A percentile compares a stretch with the other conserved stretches of the same genome.
phyloP scores from a whole-genome alignment of 306 rosid genomes.

The Cyclanthera cordifolia region DNA sequence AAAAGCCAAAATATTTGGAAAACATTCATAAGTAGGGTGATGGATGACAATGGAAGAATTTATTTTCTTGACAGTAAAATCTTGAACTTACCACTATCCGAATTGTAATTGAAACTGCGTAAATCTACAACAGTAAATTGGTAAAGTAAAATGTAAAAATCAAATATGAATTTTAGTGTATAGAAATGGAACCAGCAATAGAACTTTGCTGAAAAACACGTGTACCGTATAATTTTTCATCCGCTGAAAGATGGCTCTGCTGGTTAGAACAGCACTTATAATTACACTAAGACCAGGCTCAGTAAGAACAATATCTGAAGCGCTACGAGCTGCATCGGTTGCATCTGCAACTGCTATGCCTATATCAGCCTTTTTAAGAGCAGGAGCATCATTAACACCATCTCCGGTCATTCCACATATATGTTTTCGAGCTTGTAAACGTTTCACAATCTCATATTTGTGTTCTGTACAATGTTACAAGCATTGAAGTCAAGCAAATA shows the following conservation, averaged over 20 bases:
- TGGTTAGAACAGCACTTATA: slow-evolving; percentile 79
- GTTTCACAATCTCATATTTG: slow-evolving; percentile 72
- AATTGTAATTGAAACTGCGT: slow-evolving; percentile 81
- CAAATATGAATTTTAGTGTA: not conserved
- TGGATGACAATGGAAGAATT: not conserved
- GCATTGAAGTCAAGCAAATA: not conserved
- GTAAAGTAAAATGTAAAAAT: not conserved
- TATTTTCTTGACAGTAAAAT: not conserved
- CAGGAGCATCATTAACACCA: slow-evolving; percentile 85
- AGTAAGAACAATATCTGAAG: slow-evolving; percentile 78
- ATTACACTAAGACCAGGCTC: slow-evolving; percentile 83
- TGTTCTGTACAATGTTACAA: slow-evolving; percentile 37
- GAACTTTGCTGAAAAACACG: not conserved
- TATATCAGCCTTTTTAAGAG: slow-evolving; percentile 77
- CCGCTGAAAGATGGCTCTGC: slow-evolving; percentile 85
- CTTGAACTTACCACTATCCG: slow-evolving; percentile 65
- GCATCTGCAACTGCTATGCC: slow-evolving; percentile 95
- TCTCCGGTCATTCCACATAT: slow-evolving; percentile 89
- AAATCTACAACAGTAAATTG: slow-evolving; percentile 44
- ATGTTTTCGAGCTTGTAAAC: slow-evolving; percentile 69
- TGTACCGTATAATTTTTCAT: slow-evolving; percentile 84
- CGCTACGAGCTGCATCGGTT: slow-evolving; percentile 81
- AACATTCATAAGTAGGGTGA: not conserved
- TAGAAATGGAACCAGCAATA: not conserved
- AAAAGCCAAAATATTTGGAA: not conserved